Percentiles rank a stretch among this genome's conserved stretches.
Evolutionary conservation across 2,329 filamentous ascomycete genomes (phyloP).

Genomic region (Thielaviopsis populi): DNA sequence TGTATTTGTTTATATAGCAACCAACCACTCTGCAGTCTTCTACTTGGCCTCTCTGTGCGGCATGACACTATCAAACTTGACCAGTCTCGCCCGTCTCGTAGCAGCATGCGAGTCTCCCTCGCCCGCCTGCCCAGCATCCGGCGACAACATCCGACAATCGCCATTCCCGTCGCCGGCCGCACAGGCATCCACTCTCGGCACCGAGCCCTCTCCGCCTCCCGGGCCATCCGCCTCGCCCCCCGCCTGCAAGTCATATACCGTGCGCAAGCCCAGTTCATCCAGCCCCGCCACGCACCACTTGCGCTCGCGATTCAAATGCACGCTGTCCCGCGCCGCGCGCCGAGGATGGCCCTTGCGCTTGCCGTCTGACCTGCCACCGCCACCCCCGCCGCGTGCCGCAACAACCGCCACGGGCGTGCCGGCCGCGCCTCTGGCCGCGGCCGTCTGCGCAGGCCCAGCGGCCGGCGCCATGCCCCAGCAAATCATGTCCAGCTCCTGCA

Average conservation of each 20-base stretch:
- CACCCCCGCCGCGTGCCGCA: background rate
- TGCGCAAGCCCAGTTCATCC: conserved; percentile 9
- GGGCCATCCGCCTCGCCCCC: background rate
- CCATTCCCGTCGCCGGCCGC: background rate
- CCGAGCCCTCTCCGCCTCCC: background rate
- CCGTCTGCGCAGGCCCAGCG: background rate
- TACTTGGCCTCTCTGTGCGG: conserved; percentile 2
- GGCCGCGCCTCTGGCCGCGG: background rate
- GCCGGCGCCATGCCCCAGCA: background rate
- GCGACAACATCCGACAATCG: background rate
- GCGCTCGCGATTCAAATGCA: conserved; percentile 14
- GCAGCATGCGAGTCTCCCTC: background rate
- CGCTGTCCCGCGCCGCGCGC: conserved; percentile 9
- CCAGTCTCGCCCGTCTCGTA: background rate
- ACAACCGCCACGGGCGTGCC: background rate
- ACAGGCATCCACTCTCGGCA: conserved; percentile 2
- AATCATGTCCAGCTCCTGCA: conserved; percentile 14
- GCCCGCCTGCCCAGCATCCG: background rate
- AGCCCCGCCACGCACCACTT: conserved; percentile 9
- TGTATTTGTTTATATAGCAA: background rate
- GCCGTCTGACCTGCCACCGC: background rate
- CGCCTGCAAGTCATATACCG: conserved; percentile 7
- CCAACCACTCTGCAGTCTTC: background rate
- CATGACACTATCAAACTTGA: conserved; percentile 10
- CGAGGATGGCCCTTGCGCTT: conserved; percentile 12